Evolutionary conservation across 1,139 yeast genomes (phyloP).

Genomic region (Candida sojae): DNA sequence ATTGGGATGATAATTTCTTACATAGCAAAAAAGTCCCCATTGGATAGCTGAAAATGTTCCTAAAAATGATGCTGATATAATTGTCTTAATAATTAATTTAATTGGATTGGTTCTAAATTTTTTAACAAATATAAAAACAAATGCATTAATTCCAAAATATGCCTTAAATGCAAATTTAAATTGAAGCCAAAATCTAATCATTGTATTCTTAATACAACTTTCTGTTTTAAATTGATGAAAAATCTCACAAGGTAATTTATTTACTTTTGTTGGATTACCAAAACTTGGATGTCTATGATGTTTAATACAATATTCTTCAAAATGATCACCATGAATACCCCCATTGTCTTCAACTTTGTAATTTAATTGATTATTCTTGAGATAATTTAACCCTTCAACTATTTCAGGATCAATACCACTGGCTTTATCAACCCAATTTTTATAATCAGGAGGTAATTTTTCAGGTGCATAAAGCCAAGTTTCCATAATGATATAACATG

Average conservation of each 20-base stretch:
- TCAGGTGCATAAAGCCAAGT: constrained; percentile 41
- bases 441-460: constrained; percentile 35
- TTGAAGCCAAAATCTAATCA: constrained; percentile 34
- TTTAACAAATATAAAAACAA: constrained; percentile 15
- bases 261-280: constrained; percentile 25
- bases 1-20: constrained; percentile 29
- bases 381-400: constrained; percentile 26
- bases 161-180: constrained; percentile 33
- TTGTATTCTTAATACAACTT: constrained; percentile 38
- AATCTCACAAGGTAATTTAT: constrained; percentile 38
- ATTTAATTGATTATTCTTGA: constrained; percentile 17
- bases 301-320: constrained; percentile 24
- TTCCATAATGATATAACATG: constrained; percentile 35
- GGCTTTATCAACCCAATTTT: constrained; percentile 42
- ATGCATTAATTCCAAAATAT: constrained; percentile 23
- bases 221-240: constrained; percentile 34
- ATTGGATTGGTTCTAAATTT: constrained; percentile 13
- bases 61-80: constrained; percentile 38
- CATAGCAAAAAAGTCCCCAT: constrained; percentile 42
- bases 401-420: constrained; percentile 40
- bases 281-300: constrained; percentile 23
- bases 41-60: constrained; percentile 34
- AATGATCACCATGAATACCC: constrained; percentile 15
- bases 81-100: constrained; percentile 14
- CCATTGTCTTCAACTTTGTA: neutral